Evolutionary conservation across 805 yeast genomes (phyloP), one percentile per base, ranked within the genome.

Genomic region (Lachancea kluyveri): DNA sequence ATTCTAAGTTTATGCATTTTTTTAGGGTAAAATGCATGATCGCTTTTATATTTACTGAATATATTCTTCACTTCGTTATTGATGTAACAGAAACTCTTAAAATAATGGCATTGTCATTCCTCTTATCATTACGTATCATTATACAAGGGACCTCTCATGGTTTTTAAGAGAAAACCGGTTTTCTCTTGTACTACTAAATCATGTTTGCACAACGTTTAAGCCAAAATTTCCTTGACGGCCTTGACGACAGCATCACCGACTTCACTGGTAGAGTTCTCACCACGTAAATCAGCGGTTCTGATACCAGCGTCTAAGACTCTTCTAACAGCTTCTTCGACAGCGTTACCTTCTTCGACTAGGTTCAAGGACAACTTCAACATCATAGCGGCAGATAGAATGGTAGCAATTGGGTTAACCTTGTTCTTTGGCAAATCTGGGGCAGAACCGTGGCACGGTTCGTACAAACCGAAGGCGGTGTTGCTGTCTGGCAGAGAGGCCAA

Each of bases 401-500:
- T 85, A 31, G 97, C 98, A 36, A 90, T 64, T 31, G 98, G 98
- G 64, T 90, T 90, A 37, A 88, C 98, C 65, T 84, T 81, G 58
- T 86, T 85, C 39, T 64, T 67, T 31, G 79, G 78, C 55, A 90
- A 75, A 60, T 90, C 98, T 31, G 98, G 98, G 21, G 98, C 98
- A 28, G 96, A 81, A 28, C 98, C 98, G 59, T 90, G 98, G 57
- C 96, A 90, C 45, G 98, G 97, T 67, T 92, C 98, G 59, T 92
- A 92, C 43, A 92, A 69, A 37, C 98, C 98, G 56, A 92, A 88
- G 1, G 97, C 97, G 30, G 72, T 67, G 70, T 88, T 88, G 23
- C 90, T 76, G 62, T 90, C 96, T 33, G 98, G 98, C 55, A 92
- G 71, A n/a, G 96, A 86, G 3, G 96, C 92, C 54, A 92, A 74